Evolutionary conservation across 2,329 filamentous ascomycete genomes (phyloP).

Genomic region (Phoma sp.): DNA sequence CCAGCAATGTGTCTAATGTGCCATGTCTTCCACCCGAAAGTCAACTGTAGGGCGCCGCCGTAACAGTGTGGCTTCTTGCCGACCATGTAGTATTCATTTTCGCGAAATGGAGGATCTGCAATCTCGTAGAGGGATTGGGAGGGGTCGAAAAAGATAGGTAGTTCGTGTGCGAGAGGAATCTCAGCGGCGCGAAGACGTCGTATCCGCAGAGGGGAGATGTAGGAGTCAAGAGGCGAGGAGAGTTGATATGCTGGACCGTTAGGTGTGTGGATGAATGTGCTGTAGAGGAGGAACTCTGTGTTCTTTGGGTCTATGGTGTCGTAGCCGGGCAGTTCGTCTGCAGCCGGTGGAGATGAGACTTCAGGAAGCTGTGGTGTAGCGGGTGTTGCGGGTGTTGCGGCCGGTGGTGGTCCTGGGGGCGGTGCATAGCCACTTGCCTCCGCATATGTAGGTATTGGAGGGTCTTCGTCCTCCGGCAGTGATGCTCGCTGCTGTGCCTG

Average conservation of each 20-base stretch:
- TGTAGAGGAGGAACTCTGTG: slow-evolving; percentile 25
- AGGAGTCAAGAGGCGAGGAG: slow-evolving; percentile 23
- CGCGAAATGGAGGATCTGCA: slow-evolving; percentile 25
- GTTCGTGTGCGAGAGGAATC: slow-evolving; percentile 12
- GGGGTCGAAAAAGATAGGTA: slow-evolving; percentile 24
- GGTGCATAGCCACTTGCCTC: slow-evolving; percentile 16
- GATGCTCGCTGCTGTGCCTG: slow-evolving; percentile 8
- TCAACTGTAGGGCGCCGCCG: slow-evolving; percentile 22
- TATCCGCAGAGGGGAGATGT: slow-evolving; percentile 24
- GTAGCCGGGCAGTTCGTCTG: slow-evolving; percentile 25
- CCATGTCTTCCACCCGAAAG: slow-evolving; percentile 21
- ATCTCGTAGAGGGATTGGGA: slow-evolving; percentile 25
- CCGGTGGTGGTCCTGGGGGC: slow-evolving; percentile 10
- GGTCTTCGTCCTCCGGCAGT: slow-evolving; percentile 9
- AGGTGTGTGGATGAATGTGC: slow-evolving; percentile 30
- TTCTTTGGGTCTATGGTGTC: slow-evolving; percentile 23
- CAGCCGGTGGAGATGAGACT: slow-evolving; percentile 3
- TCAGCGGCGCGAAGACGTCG: slow-evolving; percentile 27
- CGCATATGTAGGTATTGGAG: slow-evolving; percentile 16
- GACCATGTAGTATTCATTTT: slow-evolving; percentile 25
- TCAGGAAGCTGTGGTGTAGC: not conserved
- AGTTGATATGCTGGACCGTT: slow-evolving; percentile 28
- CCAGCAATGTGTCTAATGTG: slow-evolving; percentile 21
- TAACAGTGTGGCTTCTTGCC: slow-evolving; percentile 24
- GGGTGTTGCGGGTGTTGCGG: not conserved